Percentiles rank a stretch among this genome's conserved stretches.
These are phyloP conservation scores for Vitellaria paradoxa DNA, from an alignment of 179 eudicot genomes.

Conservation along the genomic window DNA sequence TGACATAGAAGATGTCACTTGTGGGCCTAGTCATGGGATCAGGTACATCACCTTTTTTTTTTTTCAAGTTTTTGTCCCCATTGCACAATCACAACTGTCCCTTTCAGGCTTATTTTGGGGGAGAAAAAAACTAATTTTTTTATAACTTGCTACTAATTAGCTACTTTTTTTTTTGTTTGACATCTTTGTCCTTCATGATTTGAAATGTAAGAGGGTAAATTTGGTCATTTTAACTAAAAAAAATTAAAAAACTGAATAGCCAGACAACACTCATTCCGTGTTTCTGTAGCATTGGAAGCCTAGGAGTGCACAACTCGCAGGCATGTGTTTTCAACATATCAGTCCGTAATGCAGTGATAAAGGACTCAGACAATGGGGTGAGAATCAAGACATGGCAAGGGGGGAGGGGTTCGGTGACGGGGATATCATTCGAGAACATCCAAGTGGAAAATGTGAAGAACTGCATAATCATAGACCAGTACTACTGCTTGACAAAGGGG, in stretches of 20 bases:
- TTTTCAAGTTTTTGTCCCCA: too few species aligned
- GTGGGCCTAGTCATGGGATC: conserved; percentile 96
- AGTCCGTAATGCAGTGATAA: conserved; percentile 63
- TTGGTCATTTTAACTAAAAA: neutral
- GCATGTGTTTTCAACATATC: conserved; percentile 92
- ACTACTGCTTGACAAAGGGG: conserved; percentile 75
- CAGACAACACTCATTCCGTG: neutral
- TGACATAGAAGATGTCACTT: conserved; percentile 74
- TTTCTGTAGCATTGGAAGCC: conserved; percentile 78
- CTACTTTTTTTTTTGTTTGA: too few species aligned
- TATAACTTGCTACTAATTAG: too few species aligned
- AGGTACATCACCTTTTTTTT: conserved; percentile 34
- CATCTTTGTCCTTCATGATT: too few species aligned
- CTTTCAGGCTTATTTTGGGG: too few species aligned
- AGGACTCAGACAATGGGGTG: conserved; percentile 85
- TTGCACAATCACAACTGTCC: too few species aligned
- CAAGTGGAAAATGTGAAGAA: conserved; percentile 87
- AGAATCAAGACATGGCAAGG: conserved; percentile 99
- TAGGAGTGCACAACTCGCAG: conserved; percentile 78
- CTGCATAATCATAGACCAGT: conserved; percentile 86
- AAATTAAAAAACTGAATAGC: neutral
- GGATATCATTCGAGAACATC: conserved; percentile 75
- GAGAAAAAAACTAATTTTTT: too few species aligned
- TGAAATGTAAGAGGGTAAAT: too few species aligned
- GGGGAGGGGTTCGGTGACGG: conserved; percentile 78